phyloP scores from a whole-genome alignment of 768 basidiomycete species.

The Rhodosporidiobolus sp. region DNA sequence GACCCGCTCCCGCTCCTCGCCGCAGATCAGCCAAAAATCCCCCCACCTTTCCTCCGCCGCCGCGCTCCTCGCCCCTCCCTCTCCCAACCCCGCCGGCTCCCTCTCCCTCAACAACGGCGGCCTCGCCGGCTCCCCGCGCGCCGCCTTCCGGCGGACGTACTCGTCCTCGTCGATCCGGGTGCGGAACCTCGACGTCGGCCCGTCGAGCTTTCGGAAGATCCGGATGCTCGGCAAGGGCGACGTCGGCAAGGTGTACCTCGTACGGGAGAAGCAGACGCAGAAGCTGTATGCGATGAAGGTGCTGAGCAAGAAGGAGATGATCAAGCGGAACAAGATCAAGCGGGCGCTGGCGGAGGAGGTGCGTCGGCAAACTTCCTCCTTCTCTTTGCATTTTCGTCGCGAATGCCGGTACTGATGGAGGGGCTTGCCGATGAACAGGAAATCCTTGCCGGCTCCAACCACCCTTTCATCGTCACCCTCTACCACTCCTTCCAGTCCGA shows the following conservation, averaged over 20 bases:
- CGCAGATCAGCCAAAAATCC: constrained; percentile 16
- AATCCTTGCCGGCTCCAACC: constrained; percentile 96
- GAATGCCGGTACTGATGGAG: not conserved
- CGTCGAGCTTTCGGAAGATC: constrained; percentile 90
- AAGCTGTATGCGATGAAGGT: constrained; percentile 99
- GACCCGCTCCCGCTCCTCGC: constrained; percentile 30
- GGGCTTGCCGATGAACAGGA: constrained; percentile 52
- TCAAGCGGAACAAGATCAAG: constrained; percentile 99
- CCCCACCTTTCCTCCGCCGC: constrained; percentile 1
- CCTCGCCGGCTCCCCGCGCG: constrained; percentile 30
- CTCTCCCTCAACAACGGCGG: constrained; percentile 33
- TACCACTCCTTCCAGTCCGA: constrained; percentile 99
- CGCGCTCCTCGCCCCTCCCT: constrained; percentile 24
- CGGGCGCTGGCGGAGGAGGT: constrained; percentile 91
- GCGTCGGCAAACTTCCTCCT: too few species aligned
- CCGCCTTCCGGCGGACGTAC: constrained; percentile 83
- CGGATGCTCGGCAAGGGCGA: constrained; percentile 99
- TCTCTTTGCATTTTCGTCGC: not conserved
- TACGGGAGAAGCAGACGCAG: constrained; percentile 93
- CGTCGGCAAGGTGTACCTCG: constrained; percentile 96
- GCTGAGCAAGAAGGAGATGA: constrained; percentile 98
- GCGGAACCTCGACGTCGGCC: constrained; percentile 81
- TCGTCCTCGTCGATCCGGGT: constrained; percentile 93
- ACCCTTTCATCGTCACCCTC: constrained; percentile 98
- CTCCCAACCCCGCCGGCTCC: constrained; percentile 15